phyloP scores from a whole-genome alignment of 2,329 filamentous ascomycete species.

The Penicillium sclerotigenum region DNA sequence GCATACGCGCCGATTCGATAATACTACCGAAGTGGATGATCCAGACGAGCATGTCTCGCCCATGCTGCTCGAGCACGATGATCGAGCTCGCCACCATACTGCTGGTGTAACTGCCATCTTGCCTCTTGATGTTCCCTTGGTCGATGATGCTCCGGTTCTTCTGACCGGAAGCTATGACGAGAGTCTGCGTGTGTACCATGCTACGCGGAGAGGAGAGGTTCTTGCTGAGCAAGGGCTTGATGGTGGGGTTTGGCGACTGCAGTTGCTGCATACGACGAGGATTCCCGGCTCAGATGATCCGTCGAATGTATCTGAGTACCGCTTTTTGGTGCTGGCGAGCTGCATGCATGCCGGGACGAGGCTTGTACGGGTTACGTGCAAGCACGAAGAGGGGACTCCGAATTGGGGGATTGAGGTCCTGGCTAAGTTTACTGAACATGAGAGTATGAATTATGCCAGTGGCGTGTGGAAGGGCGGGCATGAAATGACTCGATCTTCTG shows the following conservation, averaged over 20 bases:
- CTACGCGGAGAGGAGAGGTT: conserved; percentile 44
- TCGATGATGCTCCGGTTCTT: conserved; percentile 55
- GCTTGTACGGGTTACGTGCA: conserved; percentile 52
- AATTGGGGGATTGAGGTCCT: conserved; percentile 63
- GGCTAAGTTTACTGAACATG: conserved; percentile 74
- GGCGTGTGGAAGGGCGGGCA: conserved; percentile 48
- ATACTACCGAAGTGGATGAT: conserved; percentile 18
- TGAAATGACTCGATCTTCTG: conserved; percentile 5
- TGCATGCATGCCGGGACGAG: conserved; percentile 89
- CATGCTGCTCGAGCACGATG: conserved; percentile 34
- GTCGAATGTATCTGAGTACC: conserved; percentile 15
- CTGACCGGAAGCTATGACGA: conserved; percentile 94
- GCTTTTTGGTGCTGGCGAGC: conserved; percentile 67
- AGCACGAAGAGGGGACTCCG: conserved; percentile 29
- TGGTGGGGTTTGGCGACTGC: conserved; percentile 85
- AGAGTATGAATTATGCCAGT: conserved; percentile 93
- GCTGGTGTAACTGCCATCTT: conserved; percentile 87
- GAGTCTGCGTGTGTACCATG: conserved; percentile 61
- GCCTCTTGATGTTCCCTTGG: conserved; percentile 53
- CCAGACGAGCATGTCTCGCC: conserved; percentile 15
- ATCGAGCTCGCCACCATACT: conserved; percentile 60
- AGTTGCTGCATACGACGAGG: conserved; percentile 43
- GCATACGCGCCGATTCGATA: conserved; percentile 30
- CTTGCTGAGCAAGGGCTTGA: conserved; percentile 65
- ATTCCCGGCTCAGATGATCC: neutral